Percentiles rank a stretch among this genome's conserved stretches.
Evolutionary conservation across 2,329 filamentous ascomycete species (phyloP).

Genomic region (Cordyceps cateniannulata): DNA sequence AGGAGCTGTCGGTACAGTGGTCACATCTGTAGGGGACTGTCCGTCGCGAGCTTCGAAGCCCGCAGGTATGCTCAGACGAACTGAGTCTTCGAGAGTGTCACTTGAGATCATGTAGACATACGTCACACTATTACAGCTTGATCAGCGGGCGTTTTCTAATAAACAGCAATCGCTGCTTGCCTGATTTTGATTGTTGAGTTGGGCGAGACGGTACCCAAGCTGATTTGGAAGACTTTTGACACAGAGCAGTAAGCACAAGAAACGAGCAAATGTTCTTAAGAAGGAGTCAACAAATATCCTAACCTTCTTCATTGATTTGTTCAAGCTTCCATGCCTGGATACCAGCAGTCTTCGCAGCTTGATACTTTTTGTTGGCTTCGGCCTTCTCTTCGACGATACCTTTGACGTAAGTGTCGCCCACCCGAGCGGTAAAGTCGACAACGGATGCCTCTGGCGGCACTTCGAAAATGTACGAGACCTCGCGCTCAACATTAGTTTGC

Average conservation of each 20-base stretch:
- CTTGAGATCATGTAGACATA: neutral
- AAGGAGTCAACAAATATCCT: no score
- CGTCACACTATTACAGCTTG: neutral
- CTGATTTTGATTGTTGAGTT: neutral
- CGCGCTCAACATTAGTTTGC: neutral
- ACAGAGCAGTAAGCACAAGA: no score
- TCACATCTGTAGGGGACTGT: neutral
- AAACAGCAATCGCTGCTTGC: neutral
- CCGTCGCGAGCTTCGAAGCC: neutral
- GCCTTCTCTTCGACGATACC: neutral
- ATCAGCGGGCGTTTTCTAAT: no score
- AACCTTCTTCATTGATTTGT: neutral
- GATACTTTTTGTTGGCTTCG: neutral
- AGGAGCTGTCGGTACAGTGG: neutral
- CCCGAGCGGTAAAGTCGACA: neutral
- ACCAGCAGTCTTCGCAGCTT: neutral
- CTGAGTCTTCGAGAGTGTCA: neutral
- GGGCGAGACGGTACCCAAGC: neutral
- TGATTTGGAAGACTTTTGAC: neutral
- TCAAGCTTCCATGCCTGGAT: neutral
- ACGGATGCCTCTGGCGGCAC: neutral
- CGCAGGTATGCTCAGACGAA: neutral
- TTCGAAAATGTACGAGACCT: neutral
- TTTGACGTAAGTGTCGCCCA: neutral
- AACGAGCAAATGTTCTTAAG: no score